Percentiles rank a stretch among this genome's conserved stretches.
phyloP scores from a whole-genome alignment of 495 filamentous ascomycete genomes.

The Penicillium malachiteum region DNA sequence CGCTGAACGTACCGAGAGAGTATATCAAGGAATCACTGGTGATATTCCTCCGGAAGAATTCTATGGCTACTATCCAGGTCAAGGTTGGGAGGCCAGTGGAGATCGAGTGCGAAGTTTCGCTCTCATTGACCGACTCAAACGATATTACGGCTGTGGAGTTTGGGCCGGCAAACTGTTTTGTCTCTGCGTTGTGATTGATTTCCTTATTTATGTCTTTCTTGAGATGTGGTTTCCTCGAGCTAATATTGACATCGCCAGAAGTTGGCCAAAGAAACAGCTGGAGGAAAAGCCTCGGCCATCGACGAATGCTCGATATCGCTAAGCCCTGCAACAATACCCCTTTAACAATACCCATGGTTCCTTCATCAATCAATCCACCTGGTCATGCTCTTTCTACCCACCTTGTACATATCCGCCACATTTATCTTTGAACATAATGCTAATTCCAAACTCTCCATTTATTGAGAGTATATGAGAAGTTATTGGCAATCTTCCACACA shows the following conservation, averaged over 20 bases:
- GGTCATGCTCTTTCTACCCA: too few species aligned
- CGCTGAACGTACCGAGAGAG: conserved; percentile 85
- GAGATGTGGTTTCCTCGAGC: conserved; percentile 84
- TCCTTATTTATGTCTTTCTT: conserved; percentile 79
- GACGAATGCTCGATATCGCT: conserved; percentile 1
- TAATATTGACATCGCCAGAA: conserved; percentile 80
- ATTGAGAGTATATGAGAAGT: too few species aligned
- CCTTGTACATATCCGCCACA: too few species aligned
- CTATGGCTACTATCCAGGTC: conserved; percentile 69
- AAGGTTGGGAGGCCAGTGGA: conserved; percentile 65
- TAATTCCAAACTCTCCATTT: too few species aligned
- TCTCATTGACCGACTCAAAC: conserved; percentile 88
- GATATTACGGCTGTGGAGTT: conserved; percentile 99
- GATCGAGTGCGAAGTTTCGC: conserved; percentile 82
- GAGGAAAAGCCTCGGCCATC: conserved; percentile 13
- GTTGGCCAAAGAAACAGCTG: conserved; percentile 78
- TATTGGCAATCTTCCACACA: too few species aligned
- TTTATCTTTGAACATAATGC: too few species aligned
- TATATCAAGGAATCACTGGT: conserved; percentile 89
- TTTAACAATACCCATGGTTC: too few species aligned
- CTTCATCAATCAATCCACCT: too few species aligned
- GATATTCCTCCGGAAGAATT: conserved; percentile 82
- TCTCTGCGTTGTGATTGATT: conserved; percentile 90
- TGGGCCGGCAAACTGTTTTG: conserved; percentile 99
- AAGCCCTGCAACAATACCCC: background rate